Evolutionary conservation across 352 stramenopile genomes (phyloP), one percentile per base, ranked within the genome.

Genomic region (Plasmopara viticola): DNA sequence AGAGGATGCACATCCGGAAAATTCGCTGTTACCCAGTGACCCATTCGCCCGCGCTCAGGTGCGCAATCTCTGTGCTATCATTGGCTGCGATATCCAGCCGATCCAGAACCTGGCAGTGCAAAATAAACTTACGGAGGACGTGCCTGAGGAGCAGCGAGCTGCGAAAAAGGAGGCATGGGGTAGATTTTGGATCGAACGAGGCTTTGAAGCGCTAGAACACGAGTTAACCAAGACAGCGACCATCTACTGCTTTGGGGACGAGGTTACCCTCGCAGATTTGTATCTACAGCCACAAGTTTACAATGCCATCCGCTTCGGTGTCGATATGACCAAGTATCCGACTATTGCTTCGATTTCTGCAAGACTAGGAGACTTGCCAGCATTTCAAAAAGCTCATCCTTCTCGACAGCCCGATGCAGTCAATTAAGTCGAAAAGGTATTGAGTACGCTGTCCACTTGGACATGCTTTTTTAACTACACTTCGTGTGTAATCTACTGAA

Each of bases 211-310:
- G 25, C 60, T 98, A n/a, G 89, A 97, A 56, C 53, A 56, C 9
- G 68, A 85, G 54, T 62, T 90, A 18, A 18, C 42, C 28, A 70
- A 71, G 53, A 84, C 74, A 0, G 72, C 74, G 9, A 69, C 74
- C 46, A 66, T 50, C 57, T 90, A 86, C 74, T 84, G 82, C 64
- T 53, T 94, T 60, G 77, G 79, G 44, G 60, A 96, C 72, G 55
- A 56, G 13, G 60, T 95, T 34, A 96, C 90, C 25, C 64, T 98
- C 31, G 94, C 82, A 0, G 92, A 98, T 64, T 49, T 90, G 17
- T 96, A 82, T 58, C 65, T 98, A 18, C 69, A 96, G 48, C 90
- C 92, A 14, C 90, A 98, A 61, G 64, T 98, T 12, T 96, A 95
- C 78, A 97, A 98, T 62, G 92, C 88, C 42, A 72, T 81, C 51